Percentiles rank a stretch among this genome's conserved stretches.
Evolutionary conservation across 768 basidiomycete genomes (phyloP).

Genomic region (Suillus bovinus): DNA sequence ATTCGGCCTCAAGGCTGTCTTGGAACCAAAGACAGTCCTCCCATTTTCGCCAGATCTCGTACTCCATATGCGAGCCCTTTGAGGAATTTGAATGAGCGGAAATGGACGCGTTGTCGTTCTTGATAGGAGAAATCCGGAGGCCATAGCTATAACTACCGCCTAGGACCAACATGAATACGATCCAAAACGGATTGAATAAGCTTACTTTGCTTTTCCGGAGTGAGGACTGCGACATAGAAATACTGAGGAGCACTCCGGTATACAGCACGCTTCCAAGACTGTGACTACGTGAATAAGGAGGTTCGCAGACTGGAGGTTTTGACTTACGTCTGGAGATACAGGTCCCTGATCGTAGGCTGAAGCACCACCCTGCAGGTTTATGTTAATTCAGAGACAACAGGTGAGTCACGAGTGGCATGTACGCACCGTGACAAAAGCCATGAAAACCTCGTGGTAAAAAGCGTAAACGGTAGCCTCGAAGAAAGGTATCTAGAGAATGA

Average conservation of each 20-base stretch:
- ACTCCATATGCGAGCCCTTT: constrained; percentile 42
- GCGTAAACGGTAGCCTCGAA: neutral
- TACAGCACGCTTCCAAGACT: constrained; percentile 66
- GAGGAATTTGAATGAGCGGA: constrained; percentile 27
- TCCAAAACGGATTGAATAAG: constrained; percentile 12
- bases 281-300: constrained; percentile 1
- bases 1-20: constrained; percentile 65
- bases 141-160: constrained; percentile 60
- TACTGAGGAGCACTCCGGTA: constrained; percentile 55
- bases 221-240: constrained; percentile 61
- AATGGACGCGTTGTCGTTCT: constrained; percentile 32
- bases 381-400: neutral
- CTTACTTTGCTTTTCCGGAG: constrained; percentile 58
- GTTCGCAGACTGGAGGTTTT: neutral
- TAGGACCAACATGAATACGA: constrained; percentile 25
- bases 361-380: constrained; percentile 14
- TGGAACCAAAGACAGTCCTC: constrained; percentile 83
- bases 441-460: constrained; percentile 9
- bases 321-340: constrained; percentile 28
- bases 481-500: neutral
- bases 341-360: constrained; percentile 13
- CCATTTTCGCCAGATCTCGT: constrained; percentile 80
- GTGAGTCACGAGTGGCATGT: neutral
- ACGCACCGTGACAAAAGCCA: constrained; percentile 10
- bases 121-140: constrained; percentile 55